Percentiles rank a stretch among this genome's conserved stretches.
These are phyloP conservation scores for Phytomonas francai DNA, from an alignment of 208 protist genomes.

Conservation along the genomic window DNA sequence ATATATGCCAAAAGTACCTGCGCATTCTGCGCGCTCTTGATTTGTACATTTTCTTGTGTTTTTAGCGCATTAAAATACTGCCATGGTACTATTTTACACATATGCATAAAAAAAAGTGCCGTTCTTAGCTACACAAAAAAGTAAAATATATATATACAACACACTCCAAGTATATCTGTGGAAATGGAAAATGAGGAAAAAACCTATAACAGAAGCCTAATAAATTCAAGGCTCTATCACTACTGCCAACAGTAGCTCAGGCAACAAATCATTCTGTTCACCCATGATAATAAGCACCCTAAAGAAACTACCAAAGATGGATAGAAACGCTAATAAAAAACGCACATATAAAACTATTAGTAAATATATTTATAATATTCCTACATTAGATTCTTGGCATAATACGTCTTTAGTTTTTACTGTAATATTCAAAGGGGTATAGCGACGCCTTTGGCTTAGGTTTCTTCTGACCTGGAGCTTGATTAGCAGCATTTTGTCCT, in stretches of 20 bases:
- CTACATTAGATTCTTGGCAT: not conserved
- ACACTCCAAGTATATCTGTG: not conserved
- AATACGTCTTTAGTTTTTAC: constrained; percentile 3
- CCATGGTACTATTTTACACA: not conserved
- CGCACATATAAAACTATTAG: not conserved
- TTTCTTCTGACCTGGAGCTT: constrained; percentile 9
- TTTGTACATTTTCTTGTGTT: not conserved
- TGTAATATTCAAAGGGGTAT: not conserved
- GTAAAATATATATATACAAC: too few species aligned
- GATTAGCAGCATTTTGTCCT: not conserved
- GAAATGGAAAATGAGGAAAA: not conserved
- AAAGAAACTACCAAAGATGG: not conserved
- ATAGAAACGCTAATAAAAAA: constrained; percentile 7
- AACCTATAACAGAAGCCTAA: not conserved
- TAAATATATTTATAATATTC: not conserved
- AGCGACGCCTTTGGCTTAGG: constrained; percentile 1
- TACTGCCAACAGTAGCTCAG: constrained; percentile 1
- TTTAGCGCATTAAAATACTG: not conserved
- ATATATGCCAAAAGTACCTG: not conserved
- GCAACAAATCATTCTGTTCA: not conserved
- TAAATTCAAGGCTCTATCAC: not conserved
- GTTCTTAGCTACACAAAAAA: not conserved
- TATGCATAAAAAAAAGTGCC: not conserved
- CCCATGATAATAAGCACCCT: not conserved
- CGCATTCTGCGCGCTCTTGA: not conserved